Base-by-base conservation (phyloP, 2,329 filamentous ascomycete genomes). In the Dothideomycetidae sp. region DNA sequence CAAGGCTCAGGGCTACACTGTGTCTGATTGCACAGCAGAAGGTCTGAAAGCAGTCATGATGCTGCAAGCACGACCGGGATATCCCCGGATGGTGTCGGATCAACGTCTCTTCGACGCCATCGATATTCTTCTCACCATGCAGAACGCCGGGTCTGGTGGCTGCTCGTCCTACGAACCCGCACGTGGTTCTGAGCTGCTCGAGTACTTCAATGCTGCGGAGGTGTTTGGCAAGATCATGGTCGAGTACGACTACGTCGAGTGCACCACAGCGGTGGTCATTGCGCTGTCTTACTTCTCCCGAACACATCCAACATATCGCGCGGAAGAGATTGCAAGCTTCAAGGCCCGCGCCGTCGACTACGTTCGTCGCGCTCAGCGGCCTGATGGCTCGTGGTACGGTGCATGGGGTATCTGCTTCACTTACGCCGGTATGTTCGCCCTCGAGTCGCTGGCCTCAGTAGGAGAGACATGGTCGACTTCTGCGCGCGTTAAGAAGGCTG, bases 401-500 rank as follows among this genome's bases (percentile, higher is more conserved):
- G 85, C 76, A 53, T 98, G 90, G 90, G 90, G 83, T 36, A 92
- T 98, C 50, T 98, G 90, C 62, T 98, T 93, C 59, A 94, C 86
- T 0, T 98, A 98, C 54, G 90, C 86, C 1, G 81, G 75, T 45
- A 92, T 96, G 85, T 98, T 98, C 61, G 86, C 86, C 0, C 67
- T 96, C 1, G 88, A 96, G 56, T 84, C 81, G 44, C 67, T 98
- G 48, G 71, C 75, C 4, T 80, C 76, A 32, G 74, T 84, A 3
- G 86, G 86, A 4, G 85, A 96, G 60, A 81, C 70, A 3, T 92
- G 90, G 47, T 62, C 63, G 19, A 93, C 75, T 44, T 86, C 80
- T 49, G 63, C 71, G 4, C 64, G 77, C 34, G 73, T 85, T 1
- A 73, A 70, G 42, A 72, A 74, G 30, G 90, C 78, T 0, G 96